Conservation (phyloP, 129 eudicot species). For the Deinandra increscens region DNA sequence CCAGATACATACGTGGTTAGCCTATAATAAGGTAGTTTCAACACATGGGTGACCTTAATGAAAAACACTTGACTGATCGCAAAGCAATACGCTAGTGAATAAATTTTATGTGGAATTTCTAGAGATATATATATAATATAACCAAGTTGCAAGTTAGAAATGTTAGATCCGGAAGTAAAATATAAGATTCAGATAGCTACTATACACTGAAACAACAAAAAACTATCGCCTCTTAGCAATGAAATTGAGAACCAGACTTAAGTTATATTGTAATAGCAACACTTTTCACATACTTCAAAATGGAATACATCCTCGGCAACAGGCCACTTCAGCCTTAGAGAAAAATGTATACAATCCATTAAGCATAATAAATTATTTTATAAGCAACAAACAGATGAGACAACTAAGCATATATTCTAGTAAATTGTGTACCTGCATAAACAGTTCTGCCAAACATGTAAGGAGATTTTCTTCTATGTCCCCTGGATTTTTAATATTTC, state of each 20-base stretch:
- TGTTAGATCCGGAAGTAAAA: not conserved
- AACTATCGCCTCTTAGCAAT: not conserved
- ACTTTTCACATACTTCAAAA: not conserved
- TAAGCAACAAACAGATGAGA: not conserved
- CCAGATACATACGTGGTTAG: not conserved
- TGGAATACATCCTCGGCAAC: not conserved
- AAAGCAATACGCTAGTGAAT: not conserved
- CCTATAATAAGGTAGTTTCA: no score
- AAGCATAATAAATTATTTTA: not conserved
- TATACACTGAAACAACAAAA: not conserved
- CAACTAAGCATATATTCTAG: not conserved
- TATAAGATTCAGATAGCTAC: slow-evolving; percentile 8
- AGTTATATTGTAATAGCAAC: not conserved
- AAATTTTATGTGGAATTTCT: not conserved
- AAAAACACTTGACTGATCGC: not conserved
- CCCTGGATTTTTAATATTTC: slow-evolving; percentile 61
- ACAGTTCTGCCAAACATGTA: slow-evolving; percentile 86
- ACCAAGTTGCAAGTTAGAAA: slow-evolving; percentile 8
- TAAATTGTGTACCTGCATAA: slow-evolving; percentile 39
- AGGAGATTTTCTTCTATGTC: slow-evolving; percentile 89
- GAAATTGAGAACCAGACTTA: not conserved
- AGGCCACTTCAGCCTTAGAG: not conserved
- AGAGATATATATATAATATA: not conserved
- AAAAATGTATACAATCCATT: not conserved
- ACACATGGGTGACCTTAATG: no score